A percentile compares a stretch with the other conserved stretches of the same genome.
Evolutionary conservation across 345 rosid genomes (phyloP).

Genomic region (Linum lewisii): DNA sequence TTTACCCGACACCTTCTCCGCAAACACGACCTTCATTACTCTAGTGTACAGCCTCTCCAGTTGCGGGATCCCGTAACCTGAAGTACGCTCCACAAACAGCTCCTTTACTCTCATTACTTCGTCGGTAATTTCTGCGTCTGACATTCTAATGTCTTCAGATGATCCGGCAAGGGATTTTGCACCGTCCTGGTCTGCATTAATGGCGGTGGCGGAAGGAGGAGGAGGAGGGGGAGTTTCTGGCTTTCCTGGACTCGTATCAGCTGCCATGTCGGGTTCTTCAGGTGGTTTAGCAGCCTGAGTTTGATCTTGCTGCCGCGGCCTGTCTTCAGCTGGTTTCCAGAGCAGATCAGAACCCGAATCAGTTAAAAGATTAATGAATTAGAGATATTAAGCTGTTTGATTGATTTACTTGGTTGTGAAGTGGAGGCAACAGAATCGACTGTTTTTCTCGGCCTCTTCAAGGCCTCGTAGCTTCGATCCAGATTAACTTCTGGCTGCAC

Average conservation of each 20-base stretch:
- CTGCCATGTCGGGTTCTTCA: constrained; percentile 25
- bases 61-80: constrained; percentile 58
- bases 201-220: constrained; percentile 3
- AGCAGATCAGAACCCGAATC: not conserved
- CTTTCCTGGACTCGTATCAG: constrained; percentile 26
- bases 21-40: constrained; percentile 64
- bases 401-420: constrained; percentile 41
- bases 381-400: not conserved
- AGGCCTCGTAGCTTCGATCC: constrained; percentile 62
- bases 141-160: constrained; percentile 26
- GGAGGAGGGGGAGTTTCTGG: constrained; percentile 27
- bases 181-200: constrained; percentile 21
- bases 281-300: constrained; percentile 25
- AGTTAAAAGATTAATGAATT: not conserved
- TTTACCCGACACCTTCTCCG: constrained; percentile 34
- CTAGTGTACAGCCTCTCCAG: constrained; percentile 79
- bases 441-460: constrained; percentile 73
- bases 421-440: constrained; percentile 26
- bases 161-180: constrained; percentile 14
- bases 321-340: constrained; percentile 48
- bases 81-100: constrained; percentile 43
- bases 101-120: constrained; percentile 37
- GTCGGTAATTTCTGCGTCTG: constrained; percentile 34
- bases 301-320: constrained; percentile 32
- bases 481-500: constrained; percentile 72